Evolutionary conservation across 2,329 filamentous ascomycete species (phyloP).

Genomic region (Thelonectria rubi): DNA sequence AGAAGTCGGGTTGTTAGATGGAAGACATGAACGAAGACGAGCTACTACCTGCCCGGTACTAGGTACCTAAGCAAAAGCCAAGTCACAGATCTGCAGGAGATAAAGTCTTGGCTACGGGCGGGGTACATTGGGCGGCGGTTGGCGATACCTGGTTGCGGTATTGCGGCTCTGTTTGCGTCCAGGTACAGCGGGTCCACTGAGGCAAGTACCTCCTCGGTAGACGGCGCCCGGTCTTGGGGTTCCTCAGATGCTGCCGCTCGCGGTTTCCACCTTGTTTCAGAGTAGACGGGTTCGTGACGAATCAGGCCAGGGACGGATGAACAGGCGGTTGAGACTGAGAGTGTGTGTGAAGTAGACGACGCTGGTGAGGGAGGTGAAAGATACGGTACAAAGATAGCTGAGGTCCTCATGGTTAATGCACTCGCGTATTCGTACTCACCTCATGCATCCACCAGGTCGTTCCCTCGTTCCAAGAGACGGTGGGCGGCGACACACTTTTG

Average conservation of each 20-base stretch:
- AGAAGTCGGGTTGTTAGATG: slow-evolving; percentile 12
- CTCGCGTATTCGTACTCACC: no score
- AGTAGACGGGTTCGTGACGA: slow-evolving; percentile 30
- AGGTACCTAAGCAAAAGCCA: slow-evolving; percentile 34
- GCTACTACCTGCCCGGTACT: slow-evolving; percentile 33
- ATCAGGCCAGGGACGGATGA: slow-evolving; percentile 24
- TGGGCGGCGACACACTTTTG: no score
- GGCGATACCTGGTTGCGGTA: not conserved
- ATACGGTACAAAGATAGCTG: no score
- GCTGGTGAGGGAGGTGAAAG: no score
- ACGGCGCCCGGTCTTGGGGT: slow-evolving; percentile 3
- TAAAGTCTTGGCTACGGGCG: slow-evolving; percentile 1
- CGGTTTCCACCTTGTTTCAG: slow-evolving; percentile 35
- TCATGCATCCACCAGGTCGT: no score
- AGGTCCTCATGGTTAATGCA: no score
- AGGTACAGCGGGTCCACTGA: not conserved
- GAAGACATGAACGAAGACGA: slow-evolving; percentile 11
- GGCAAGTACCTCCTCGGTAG: slow-evolving; percentile 10
- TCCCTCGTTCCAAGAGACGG: no score
- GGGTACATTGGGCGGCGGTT: slow-evolving; percentile 24
- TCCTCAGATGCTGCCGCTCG: slow-evolving; percentile 14
- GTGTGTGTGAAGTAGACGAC: no score
- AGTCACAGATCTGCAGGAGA: slow-evolving; percentile 39
- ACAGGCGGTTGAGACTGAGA: not conserved
- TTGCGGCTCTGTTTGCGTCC: not conserved